Conservation (phyloP, 441 rosid species). For the Populus hybrid region DNA sequence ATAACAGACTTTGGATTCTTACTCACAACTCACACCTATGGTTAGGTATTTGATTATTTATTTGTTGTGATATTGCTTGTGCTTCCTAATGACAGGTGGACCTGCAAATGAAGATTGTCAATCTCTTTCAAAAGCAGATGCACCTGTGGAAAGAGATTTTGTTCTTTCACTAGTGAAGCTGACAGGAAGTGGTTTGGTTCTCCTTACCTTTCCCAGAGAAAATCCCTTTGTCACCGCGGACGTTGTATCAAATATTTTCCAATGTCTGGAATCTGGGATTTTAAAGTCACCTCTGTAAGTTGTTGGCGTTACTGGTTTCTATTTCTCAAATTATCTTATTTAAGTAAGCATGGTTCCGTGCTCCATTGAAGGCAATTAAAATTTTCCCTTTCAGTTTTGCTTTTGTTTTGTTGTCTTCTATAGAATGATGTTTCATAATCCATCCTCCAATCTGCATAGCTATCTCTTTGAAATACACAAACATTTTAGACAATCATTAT, state of each 20-base stretch:
- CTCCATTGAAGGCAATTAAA: neutral
- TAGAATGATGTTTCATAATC: neutral
- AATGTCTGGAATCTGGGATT: constrained; percentile 52
- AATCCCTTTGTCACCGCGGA: constrained; percentile 36
- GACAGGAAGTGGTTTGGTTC: constrained; percentile 77
- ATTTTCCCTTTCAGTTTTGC: neutral
- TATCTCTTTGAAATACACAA: neutral
- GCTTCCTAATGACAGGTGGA: constrained; percentile 29
- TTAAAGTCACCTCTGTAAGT: constrained; percentile 71
- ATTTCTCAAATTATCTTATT: neutral
- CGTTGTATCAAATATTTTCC: constrained; percentile 48
- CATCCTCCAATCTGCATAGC: neutral
- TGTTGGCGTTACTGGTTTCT: neutral
- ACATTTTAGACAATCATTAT: no score
- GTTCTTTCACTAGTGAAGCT: constrained; percentile 81
- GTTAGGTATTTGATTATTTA: constrained; percentile 2
- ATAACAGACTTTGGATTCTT: neutral
- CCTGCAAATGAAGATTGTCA: constrained; percentile 19
- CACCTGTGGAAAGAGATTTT: constrained; percentile 24
- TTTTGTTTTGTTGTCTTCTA: neutral
- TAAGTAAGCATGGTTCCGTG: neutral
- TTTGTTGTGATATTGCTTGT: neutral
- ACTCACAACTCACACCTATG: neutral
- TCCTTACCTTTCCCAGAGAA: constrained; percentile 52
- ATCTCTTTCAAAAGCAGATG: constrained; percentile 23